Evolutionary conservation across 495 filamentous ascomycete species (phyloP), one percentile per base, ranked within the genome.

Genomic region (Neurospora sp.): DNA sequence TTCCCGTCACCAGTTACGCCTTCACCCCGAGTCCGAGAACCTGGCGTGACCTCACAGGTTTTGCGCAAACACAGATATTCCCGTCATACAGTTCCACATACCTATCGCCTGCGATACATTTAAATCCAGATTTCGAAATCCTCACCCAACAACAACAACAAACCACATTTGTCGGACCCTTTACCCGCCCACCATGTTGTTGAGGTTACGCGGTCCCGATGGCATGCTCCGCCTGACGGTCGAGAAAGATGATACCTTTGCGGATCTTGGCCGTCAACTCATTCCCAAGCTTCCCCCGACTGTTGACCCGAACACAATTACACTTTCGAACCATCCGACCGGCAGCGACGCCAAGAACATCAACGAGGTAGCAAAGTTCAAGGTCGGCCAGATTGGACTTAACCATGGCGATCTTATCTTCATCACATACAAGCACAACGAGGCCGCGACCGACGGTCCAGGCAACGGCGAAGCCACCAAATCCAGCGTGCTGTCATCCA

Each of bases 391-490:
- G 77, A 89, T 94, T 71, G 91, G 91, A 48, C 81, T 97, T 46
- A 98, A 94, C 70, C 93, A 99, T 80, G 96, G 96, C 46, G 94
- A 97, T 76, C 88, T 96, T 74, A 87, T 99, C 39, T 99, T 91
- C 80, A 79, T 98, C 73, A 91, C 87, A 72, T 99, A 96, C 82
- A 81, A 87, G 76, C 86, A 90, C 72, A 76, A 78, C 38, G 73
- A 79, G 69, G 69, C 77, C 70, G 73, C 76, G 68, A 11, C 75
- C 70, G 76, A 82, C 78, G 77, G 78, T 69, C 76, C 75, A 40
- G 38, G 77, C 14, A 80, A 77, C 38, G 80, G 76, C 69, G 77
- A 76, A 82, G 87, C 71, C 72, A 84, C 78, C 71, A 82, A 72
- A 77, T 77, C 77, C 71, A 80, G 74, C 72, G 78, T 77, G 69